Conservation (phyloP, 495 filamentous ascomycete species). For the Cryomyces minteri region DNA sequence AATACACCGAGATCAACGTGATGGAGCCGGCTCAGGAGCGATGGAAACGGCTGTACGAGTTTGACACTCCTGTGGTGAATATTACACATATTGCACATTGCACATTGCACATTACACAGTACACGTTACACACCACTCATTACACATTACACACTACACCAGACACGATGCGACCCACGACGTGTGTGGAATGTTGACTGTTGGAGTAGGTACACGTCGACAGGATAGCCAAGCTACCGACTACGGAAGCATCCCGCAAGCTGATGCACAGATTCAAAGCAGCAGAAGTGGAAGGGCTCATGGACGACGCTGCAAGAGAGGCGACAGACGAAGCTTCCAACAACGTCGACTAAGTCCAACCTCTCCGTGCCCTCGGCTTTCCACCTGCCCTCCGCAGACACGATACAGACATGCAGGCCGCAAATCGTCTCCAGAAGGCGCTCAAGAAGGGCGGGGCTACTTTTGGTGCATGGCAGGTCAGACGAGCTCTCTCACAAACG, state of each 20-base stretch:
- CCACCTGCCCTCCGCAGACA: too few species aligned
- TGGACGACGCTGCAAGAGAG: constrained; percentile 40
- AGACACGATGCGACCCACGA: too few species aligned
- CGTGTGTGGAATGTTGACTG: too few species aligned
- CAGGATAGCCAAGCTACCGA: constrained; percentile 21
- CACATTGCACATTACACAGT: too few species aligned
- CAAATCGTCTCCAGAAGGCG: constrained; percentile 42
- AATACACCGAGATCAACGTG: constrained; percentile 65
- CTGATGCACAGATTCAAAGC: constrained; percentile 70
- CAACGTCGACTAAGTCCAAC: too few species aligned
- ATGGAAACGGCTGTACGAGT: constrained; percentile 75
- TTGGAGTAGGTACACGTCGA: constrained; percentile 40
- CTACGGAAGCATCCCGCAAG: constrained; percentile 44
- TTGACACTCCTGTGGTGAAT: constrained; percentile 61
- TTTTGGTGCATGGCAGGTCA: constrained; percentile 37
- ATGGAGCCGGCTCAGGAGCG: constrained; percentile 40
- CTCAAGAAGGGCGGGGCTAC: constrained; percentile 35
- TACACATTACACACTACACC: too few species aligned
- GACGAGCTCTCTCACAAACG: background rate
- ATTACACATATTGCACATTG: background rate
- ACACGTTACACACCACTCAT: too few species aligned
- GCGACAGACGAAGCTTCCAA: background rate
- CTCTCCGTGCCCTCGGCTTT: too few species aligned
- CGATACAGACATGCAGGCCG: constrained; percentile 34
- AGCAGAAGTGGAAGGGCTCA: constrained; percentile 47